phyloP scores from a whole-genome alignment of 2,329 filamentous ascomycete species.

The Endoconidiophora polonica region DNA sequence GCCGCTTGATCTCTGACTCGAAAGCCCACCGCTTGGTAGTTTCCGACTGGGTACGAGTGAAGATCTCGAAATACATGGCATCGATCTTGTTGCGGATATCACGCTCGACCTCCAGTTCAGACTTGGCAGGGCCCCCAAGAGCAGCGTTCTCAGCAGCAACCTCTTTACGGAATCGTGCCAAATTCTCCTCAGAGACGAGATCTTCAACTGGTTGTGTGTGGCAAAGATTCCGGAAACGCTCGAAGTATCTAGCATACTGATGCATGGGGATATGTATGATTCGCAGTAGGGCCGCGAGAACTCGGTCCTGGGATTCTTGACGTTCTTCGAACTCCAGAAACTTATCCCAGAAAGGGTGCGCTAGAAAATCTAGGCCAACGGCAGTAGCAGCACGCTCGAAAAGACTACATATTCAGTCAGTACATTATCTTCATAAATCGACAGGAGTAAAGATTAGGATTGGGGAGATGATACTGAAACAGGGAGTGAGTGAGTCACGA shows the following conservation, averaged over 20 bases:
- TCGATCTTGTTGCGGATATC: conserved; percentile 71
- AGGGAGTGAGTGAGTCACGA: conserved; percentile 8
- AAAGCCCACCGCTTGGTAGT: conserved; percentile 89
- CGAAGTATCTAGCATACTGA: conserved; percentile 88
- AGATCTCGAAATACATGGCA: conserved; percentile 62
- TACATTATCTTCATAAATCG: conserved; percentile 14
- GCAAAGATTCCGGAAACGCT: conserved; percentile 67
- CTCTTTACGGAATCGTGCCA: conserved; percentile 54
- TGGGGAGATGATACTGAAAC: conserved; percentile 17
- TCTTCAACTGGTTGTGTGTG: conserved; percentile 57
- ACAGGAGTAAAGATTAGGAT: conserved; percentile 16
- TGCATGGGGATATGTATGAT: conserved; percentile 86
- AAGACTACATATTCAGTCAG: conserved; percentile 42
- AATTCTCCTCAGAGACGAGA: conserved; percentile 49
- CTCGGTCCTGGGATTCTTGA: conserved; percentile 64
- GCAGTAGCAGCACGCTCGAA: conserved; percentile 77
- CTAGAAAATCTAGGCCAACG: conserved; percentile 83
- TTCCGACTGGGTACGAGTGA: conserved; percentile 67
- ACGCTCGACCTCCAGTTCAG: conserved; percentile 65
- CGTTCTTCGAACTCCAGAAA: conserved; percentile 95
- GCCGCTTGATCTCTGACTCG: conserved; percentile 84
- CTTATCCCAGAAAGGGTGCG: conserved; percentile 97
- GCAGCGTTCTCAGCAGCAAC: conserved; percentile 47
- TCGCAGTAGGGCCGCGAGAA: conserved; percentile 68
- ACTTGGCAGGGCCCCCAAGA: conserved; percentile 36